Percentiles rank a stretch among this genome's conserved stretches.
phyloP scores from a whole-genome alignment of 2,329 filamentous ascomycete species.

The Tolypocladium amazonense region DNA sequence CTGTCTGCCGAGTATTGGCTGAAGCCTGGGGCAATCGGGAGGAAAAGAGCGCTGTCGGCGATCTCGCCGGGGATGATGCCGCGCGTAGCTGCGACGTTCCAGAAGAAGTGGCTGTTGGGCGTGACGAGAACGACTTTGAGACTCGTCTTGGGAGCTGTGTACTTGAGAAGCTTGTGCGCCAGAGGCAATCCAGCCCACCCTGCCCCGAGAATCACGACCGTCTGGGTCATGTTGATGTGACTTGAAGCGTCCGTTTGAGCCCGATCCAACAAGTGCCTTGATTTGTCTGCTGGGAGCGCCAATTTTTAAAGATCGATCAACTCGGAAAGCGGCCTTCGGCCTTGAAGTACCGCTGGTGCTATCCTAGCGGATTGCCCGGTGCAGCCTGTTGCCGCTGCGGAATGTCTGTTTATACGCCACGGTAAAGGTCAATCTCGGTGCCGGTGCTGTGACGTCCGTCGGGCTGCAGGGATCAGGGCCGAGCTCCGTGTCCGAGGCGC shows the following conservation, averaged over 20 bases:
- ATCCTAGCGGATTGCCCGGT: background rate
- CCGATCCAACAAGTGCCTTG: background rate
- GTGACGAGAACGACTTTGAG: constrained; percentile 43
- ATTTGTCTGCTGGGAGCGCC: background rate
- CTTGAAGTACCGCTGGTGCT: background rate
- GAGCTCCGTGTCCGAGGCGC: constrained; percentile 15
- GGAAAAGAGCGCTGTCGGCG: constrained; percentile 34
- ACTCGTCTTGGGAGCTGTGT: constrained; percentile 29
- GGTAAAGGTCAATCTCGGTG: background rate
- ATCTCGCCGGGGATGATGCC: constrained; percentile 38
- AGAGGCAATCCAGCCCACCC: constrained; percentile 39
- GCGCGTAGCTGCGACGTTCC: constrained; percentile 45
- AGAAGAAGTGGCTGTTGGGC: constrained; percentile 43
- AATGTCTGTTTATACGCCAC: background rate
- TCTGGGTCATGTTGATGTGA: constrained; percentile 29
- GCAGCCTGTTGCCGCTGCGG: background rate
- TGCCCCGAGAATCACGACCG: constrained; percentile 41
- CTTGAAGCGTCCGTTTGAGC: background rate
- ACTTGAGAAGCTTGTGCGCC: constrained; percentile 40
- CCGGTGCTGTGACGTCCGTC: background rate
- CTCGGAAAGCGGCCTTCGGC: background rate
- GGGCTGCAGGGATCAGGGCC: constrained; percentile 8
- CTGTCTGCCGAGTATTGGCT: constrained; percentile 29
- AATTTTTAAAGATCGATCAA: background rate
- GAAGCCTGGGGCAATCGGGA: constrained; percentile 34